Evolutionary conservation across 352 stramenopile genomes (phyloP).

Genomic region (Peronospora tabacina): DNA sequence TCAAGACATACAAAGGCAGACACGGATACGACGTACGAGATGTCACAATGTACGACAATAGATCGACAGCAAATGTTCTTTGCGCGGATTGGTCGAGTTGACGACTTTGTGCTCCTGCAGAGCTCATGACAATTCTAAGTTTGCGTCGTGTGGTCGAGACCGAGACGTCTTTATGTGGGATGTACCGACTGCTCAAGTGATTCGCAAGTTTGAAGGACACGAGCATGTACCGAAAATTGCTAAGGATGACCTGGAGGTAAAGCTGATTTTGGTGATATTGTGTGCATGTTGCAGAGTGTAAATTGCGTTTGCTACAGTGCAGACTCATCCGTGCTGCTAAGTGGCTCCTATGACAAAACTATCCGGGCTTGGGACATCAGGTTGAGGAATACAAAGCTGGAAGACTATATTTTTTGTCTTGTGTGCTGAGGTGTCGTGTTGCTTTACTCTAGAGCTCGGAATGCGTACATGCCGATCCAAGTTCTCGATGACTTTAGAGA

Average conservation of each 20-base stretch:
- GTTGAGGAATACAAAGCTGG: constrained; percentile 12
- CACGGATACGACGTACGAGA: constrained; percentile 88
- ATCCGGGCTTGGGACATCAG: constrained; percentile 71
- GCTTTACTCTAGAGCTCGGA: constrained; percentile 43
- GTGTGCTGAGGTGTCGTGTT: not conserved
- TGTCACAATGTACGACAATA: constrained; percentile 68
- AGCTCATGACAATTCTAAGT: constrained; percentile 77
- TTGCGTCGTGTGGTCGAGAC: constrained; percentile 82
- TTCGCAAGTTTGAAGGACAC: constrained; percentile 87
- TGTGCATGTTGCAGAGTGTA: constrained; percentile 42
- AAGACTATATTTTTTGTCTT: not conserved
- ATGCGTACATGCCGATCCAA: constrained; percentile 75
- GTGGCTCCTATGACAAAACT: constrained; percentile 85
- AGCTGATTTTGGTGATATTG: not conserved
- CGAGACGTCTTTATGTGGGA: constrained; percentile 86
- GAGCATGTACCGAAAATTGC: constrained; percentile 34
- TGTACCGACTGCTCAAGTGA: constrained; percentile 72
- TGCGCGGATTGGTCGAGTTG: not conserved
- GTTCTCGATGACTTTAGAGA: constrained; percentile 83
- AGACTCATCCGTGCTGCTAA: constrained; percentile 76
- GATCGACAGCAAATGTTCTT: not conserved
- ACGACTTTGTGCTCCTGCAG: constrained; percentile 24
- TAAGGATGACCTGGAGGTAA: not conserved
- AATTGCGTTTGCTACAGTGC: constrained; percentile 81
- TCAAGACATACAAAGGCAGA: constrained; percentile 81